A percentile compares a stretch with the other conserved stretches of the same genome.
Evolutionary conservation across 1,284 basidiomycete genomes (phyloP).

Genomic region (Bjerkandera adusta): DNA sequence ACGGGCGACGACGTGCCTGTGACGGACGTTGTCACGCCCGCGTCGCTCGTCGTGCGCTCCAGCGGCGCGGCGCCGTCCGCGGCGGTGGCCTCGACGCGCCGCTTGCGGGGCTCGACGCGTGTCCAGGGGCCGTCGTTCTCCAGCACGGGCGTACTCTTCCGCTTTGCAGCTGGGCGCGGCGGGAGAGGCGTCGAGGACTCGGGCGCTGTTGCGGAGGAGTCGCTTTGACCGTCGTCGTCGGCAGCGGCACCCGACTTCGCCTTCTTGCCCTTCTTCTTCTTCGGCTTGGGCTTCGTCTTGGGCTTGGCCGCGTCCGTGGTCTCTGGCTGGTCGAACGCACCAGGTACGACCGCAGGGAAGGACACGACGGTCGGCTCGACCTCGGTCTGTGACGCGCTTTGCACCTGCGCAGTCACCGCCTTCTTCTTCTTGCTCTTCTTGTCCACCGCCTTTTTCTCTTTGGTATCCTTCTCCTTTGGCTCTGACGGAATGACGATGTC

Average conservation of each 20-base stretch:
- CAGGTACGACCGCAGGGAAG: constrained; percentile 46
- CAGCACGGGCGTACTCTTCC: constrained; percentile 27
- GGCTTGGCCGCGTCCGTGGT: constrained; percentile 17
- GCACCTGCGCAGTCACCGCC: constrained; percentile 18
- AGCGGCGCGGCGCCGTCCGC: constrained; percentile 7
- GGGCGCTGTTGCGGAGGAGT: constrained; percentile 33
- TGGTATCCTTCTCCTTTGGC: constrained; percentile 8
- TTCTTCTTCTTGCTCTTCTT: constrained; percentile 44
- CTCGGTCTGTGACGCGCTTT: constrained; percentile 13
- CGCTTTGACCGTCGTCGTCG: constrained; percentile 25
- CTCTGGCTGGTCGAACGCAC: constrained; percentile 34
- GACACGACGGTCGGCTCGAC: constrained; percentile 32
- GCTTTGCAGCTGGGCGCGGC: constrained; percentile 18
- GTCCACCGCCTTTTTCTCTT: constrained; percentile 31
- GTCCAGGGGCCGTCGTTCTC: constrained; percentile 57
- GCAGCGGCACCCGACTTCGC: constrained; percentile 16
- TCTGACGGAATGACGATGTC: too few relatives aligned
- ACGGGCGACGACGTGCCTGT: constrained; percentile 55
- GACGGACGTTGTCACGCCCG: constrained; percentile 47
- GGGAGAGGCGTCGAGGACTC: constrained; percentile 22
- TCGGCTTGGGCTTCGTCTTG: constrained; percentile 40
- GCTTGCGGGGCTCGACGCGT: constrained; percentile 37
- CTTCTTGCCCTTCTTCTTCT: constrained; percentile 44
- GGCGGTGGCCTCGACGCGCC: constrained; percentile 16
- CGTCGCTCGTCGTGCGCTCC: constrained; percentile 6